Conservation (phyloP, 495 filamentous ascomycete genomes). For the Aspergillus panamensis region DNA sequence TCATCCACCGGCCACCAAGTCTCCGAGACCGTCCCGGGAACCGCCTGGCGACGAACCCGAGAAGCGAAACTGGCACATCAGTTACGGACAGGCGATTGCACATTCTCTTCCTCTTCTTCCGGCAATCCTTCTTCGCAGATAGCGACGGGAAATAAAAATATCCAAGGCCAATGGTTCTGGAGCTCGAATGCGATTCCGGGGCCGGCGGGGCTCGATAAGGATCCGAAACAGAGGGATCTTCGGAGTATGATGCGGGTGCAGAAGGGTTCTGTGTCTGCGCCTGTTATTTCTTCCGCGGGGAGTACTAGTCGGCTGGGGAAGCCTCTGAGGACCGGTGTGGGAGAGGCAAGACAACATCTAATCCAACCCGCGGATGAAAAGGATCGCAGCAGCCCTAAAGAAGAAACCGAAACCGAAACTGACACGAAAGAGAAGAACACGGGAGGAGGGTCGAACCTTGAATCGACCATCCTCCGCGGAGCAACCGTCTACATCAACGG, state of each 20-base stretch:
- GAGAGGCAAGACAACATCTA: background rate
- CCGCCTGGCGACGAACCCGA: constrained; percentile 68
- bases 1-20: constrained; percentile 77
- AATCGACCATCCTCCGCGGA: constrained; percentile 54
- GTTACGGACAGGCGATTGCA: constrained; percentile 42
- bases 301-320: background rate
- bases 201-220: background rate
- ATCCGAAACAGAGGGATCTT: constrained; percentile 37
- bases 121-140: too few species aligned
- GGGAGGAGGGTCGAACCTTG: background rate
- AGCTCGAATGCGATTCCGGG: background rate
- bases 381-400: background rate
- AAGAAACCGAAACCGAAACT: background rate
- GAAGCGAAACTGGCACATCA: constrained; percentile 63
- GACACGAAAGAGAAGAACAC: constrained; percentile 2
- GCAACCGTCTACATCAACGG: constrained; percentile 85
- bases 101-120: background rate
- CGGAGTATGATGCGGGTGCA: constrained; percentile 26
- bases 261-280: constrained; percentile 16
- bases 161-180: constrained; percentile 7
- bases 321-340: background rate
- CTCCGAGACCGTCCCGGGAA: constrained; percentile 56
- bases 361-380: background rate
- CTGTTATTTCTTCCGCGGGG: background rate
- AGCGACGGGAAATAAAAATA: constrained; percentile 6